Conservation (phyloP, 2,329 filamentous ascomycete species). For the Colletotrichum orbiculare region DNA sequence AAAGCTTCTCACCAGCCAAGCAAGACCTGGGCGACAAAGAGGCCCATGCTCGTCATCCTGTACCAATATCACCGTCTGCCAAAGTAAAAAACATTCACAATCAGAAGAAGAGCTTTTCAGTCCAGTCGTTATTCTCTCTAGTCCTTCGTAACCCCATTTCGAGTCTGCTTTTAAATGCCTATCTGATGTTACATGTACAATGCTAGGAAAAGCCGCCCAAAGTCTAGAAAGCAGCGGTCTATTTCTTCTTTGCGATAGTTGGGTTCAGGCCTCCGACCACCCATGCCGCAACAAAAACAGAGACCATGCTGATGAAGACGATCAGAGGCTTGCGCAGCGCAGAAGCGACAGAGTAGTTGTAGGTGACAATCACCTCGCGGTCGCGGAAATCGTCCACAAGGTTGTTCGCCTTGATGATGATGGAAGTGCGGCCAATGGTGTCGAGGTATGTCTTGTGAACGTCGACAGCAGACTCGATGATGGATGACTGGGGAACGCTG, state of each 20-base stretch:
- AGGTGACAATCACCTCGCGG: conserved; percentile 85
- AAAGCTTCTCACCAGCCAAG: not conserved
- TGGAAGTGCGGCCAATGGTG: conserved; percentile 85
- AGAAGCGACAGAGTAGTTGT: conserved; percentile 82
- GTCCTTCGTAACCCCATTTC: conserved; percentile 18
- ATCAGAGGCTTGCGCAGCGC: conserved; percentile 88
- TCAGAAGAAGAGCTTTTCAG: conserved; percentile 14
- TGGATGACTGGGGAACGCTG: conserved; percentile 71
- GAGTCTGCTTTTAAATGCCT: conserved; percentile 34
- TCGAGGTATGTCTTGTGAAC: conserved; percentile 93
- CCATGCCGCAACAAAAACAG: conserved; percentile 81
- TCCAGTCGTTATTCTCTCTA: conserved; percentile 37
- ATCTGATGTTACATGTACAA: conserved; percentile 40
- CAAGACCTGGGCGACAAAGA: not conserved
- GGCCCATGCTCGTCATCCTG: no score
- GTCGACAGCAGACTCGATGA: conserved; percentile 68
- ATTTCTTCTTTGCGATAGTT: conserved; percentile 70
- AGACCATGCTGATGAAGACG: conserved; percentile 78
- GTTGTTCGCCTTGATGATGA: conserved; percentile 85
- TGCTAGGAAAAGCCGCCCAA: conserved; percentile 32
- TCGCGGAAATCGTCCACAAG: conserved; percentile 91
- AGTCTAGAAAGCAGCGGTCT: conserved; percentile 21
- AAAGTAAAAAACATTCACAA: not conserved
- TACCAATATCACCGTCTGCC: no score
- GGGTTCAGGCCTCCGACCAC: conserved; percentile 81